A percentile compares a stretch with the other conserved stretches of the same genome.
Evolutionary conservation across 768 basidiomycete species (phyloP).

Genomic region (Hypsizygus marmoreus): DNA sequence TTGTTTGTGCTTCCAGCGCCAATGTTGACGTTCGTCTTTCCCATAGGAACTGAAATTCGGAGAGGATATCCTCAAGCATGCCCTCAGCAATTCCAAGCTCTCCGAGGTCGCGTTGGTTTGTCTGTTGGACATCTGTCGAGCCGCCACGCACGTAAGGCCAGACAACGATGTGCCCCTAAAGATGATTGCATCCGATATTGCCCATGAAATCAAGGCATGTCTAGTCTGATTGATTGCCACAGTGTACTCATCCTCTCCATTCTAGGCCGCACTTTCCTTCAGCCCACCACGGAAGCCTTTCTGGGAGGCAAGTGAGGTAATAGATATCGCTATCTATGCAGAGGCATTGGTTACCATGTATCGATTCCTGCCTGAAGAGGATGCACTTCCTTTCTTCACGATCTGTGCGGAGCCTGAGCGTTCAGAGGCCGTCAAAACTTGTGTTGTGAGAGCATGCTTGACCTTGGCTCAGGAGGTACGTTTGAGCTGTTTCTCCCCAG

Average conservation of each 20-base stretch:
- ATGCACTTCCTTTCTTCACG: conserved; percentile 60
- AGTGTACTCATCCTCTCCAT: neutral
- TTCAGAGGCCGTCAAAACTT: conserved; percentile 79
- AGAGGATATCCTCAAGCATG: conserved; percentile 62
- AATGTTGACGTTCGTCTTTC: neutral
- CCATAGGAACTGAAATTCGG: conserved; percentile 57
- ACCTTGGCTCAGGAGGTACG: conserved; percentile 68
- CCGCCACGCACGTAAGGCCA: conserved; percentile 53
- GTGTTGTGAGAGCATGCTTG: conserved; percentile 72
- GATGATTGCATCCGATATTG: conserved; percentile 68
- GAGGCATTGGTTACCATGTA: conserved; percentile 75
- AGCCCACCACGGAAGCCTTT: conserved; percentile 56
- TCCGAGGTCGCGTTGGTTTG: conserved; percentile 72
- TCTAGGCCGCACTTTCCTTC: conserved; percentile 33
- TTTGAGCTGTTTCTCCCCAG: conserved; percentile 1
- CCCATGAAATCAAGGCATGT: conserved; percentile 76
- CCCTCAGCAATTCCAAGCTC: conserved; percentile 55
- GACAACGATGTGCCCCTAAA: conserved; percentile 65
- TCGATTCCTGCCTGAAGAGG: conserved; percentile 66
- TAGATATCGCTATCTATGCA: conserved; percentile 75
- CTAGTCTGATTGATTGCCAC: neutral
- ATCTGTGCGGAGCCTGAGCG: conserved; percentile 74
- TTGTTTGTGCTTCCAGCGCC: neutral
- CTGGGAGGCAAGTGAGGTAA: conserved; percentile 71
- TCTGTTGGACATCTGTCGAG: conserved; percentile 76